Base-by-base conservation (phyloP, 116 monocot species). In the Dioscorea cayenensis region DNA sequence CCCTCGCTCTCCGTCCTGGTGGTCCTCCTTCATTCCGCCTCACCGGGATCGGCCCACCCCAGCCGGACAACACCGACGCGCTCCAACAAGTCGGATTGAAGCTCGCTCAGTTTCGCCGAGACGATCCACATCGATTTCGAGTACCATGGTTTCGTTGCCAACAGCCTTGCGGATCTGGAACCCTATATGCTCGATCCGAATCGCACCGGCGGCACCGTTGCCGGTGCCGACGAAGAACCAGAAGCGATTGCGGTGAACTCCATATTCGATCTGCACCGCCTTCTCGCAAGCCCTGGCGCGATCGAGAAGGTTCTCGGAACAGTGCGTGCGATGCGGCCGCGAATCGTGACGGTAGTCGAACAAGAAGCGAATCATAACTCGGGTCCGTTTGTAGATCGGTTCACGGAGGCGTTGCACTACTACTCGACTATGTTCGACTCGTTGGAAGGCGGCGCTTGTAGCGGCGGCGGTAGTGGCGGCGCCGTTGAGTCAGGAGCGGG, bases 351-450 rank as follows among this genome's bases (percentile, higher is more conserved):
- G 16, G 68, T 92, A 14, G 90, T 88, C 1, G 97, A 97, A 78
- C 85, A 88, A 77, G 97, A 97, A 50, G 86, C 92, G 21, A 87
- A 84, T 82, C 89, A 95, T 85, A 95, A 95, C 82, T 51, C 75
- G 8, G 84, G 83, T 4, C 58, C 81, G 16, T 97, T 97, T 75
- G 10, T 82, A 22, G 90, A 87, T 14, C 76, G 90, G 60, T 94
- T 94, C 83, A 94, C 79, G 27, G 84, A 86, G 70, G 77, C 96
- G 19, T 77, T 96, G 10, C 96, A 96, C 80, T 96, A 92, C 85
- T 95, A 95, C 72, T 95, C 95, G 14, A 85, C 83, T 71, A 92
- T 95, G 84, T 95, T 95, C 83, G 95, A 92, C 74, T 95, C 92
- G 16, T 72, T 96, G 23, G 96, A 92, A 32, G 81, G 80, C 66